Evolutionary conservation across 2,329 filamentous ascomycete species (phyloP).

Genomic region (Xylariaceae sp.): DNA sequence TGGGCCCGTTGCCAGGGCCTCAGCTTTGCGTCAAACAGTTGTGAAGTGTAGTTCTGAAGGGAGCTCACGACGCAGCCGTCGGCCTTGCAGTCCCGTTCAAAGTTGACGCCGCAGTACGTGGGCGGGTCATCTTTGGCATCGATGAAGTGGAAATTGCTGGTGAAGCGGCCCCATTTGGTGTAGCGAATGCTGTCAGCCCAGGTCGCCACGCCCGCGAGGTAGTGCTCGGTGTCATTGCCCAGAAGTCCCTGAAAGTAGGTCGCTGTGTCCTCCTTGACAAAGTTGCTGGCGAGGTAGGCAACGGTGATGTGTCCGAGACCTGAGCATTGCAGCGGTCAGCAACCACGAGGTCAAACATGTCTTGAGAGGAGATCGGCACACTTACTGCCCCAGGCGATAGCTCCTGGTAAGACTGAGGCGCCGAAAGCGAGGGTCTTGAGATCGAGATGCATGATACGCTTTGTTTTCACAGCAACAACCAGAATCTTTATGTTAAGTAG

Average conservation of each 20-base stretch:
- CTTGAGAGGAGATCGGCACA: slow-evolving; percentile 1
- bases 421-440: slow-evolving; percentile 26
- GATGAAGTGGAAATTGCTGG: slow-evolving; percentile 62
- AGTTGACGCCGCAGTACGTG: slow-evolving; percentile 51
- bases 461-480: slow-evolving; percentile 1
- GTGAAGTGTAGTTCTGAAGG: slow-evolving; percentile 55
- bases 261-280: slow-evolving; percentile 52
- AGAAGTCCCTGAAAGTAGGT: slow-evolving; percentile 54
- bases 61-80: slow-evolving; percentile 58
- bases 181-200: slow-evolving; percentile 65
- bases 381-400: slow-evolving; percentile 40
- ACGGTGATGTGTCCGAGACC: slow-evolving; percentile 61
- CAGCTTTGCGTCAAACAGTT: slow-evolving; percentile 44
- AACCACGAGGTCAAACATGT: neutral
- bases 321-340: slow-evolving; percentile 26
- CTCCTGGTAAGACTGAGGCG: slow-evolving; percentile 31
- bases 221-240: slow-evolving; percentile 48
- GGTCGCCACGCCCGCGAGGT: slow-evolving; percentile 57
- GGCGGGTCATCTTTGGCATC: slow-evolving; percentile 62
- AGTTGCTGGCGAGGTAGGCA: slow-evolving; percentile 56
- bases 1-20: slow-evolving; percentile 44
- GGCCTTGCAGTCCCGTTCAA: slow-evolving; percentile 56
- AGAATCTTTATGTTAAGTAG: too few relatives aligned
- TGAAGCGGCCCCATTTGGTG: slow-evolving; percentile 57
- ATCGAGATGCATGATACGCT: slow-evolving; percentile 29